Conservation (phyloP, 2,329 filamentous ascomycete species). For the Pseudogymnoascus sp. region DNA sequence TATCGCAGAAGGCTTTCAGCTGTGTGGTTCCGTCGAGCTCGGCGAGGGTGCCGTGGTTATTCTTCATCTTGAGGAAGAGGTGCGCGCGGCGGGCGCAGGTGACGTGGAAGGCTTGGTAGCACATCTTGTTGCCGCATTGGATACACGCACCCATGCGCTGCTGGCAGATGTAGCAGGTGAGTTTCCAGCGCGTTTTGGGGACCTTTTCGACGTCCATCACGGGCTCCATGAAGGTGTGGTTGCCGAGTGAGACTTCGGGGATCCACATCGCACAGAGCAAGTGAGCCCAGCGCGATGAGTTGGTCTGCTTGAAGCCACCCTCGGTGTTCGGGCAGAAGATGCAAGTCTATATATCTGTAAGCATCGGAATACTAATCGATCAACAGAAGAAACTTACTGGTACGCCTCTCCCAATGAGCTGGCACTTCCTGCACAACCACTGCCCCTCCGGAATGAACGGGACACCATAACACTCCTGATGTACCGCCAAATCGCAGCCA, state of each 20-base stretch:
- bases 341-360: slow-evolving; percentile 54
- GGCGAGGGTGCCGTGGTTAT: slow-evolving; percentile 68
- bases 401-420: slow-evolving; percentile 84
- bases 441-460: slow-evolving; percentile 98
- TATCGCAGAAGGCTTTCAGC: slow-evolving; percentile 92
- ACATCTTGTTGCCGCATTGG: slow-evolving; percentile 95
- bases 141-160: slow-evolving; percentile 98
- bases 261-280: slow-evolving; percentile 97
- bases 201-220: slow-evolving; percentile 98
- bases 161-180: slow-evolving; percentile 92
- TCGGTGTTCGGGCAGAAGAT: slow-evolving; percentile 98
- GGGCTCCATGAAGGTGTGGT: slow-evolving; percentile 95
- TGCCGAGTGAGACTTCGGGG: slow-evolving; percentile 89
- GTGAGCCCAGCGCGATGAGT: slow-evolving; percentile 93
- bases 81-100: slow-evolving; percentile 85
- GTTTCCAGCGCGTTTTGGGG: slow-evolving; percentile 85
- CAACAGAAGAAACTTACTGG: slow-evolving; percentile 50
- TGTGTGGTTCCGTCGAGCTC: slow-evolving; percentile 72
- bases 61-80: slow-evolving; percentile 94
- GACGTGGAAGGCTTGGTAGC: slow-evolving; percentile 94
- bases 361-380: slow-evolving; percentile 1
- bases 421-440: slow-evolving; percentile 95
- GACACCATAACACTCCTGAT: slow-evolving; percentile 98
- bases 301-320: slow-evolving; percentile 97
- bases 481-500: slow-evolving; percentile 92